Percentiles rank a stretch among this genome's conserved stretches.
Conservation (phyloP, 805 yeast species). For the Candida glaebosa region DNA sequence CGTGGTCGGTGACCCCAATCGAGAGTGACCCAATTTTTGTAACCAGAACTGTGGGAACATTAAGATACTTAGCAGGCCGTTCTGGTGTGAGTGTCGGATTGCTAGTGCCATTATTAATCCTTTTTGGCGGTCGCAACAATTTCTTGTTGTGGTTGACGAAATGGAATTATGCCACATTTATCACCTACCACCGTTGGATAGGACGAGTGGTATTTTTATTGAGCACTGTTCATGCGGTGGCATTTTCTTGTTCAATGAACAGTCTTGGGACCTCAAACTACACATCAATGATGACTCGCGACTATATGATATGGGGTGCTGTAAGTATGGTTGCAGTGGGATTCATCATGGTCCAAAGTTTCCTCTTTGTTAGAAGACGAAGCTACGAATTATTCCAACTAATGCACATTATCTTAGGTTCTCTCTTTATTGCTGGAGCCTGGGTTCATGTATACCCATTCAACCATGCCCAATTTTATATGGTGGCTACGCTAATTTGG, state of each 20-base stretch:
- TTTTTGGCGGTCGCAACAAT: slow-evolving; percentile 60
- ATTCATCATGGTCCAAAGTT: slow-evolving; percentile 42
- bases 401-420: slow-evolving; percentile 56
- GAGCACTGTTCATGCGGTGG: slow-evolving; percentile 26
- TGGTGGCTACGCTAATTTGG: slow-evolving; percentile 66
- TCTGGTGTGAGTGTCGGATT: slow-evolving; percentile 46
- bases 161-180: slow-evolving; percentile 32
- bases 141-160: slow-evolving; percentile 36
- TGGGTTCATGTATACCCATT: slow-evolving; percentile 47
- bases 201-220: slow-evolving; percentile 20
- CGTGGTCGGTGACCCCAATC: slow-evolving; percentile 17
- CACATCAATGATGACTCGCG: slow-evolving; percentile 4
- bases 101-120: slow-evolving; percentile 48
- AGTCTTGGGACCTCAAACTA: slow-evolving; percentile 12
- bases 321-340: slow-evolving; percentile 33
- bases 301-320: slow-evolving; percentile 22
- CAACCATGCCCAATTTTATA: slow-evolving; percentile 35
- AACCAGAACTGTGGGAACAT: slow-evolving; percentile 15
- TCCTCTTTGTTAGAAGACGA: slow-evolving; percentile 41
- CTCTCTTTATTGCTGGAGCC: slow-evolving; percentile 44
- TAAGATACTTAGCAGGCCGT: slow-evolving; percentile 45
- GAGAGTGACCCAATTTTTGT: slow-evolving; percentile 12
- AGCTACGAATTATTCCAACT: slow-evolving; percentile 53
- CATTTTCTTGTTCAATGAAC: slow-evolving; percentile 8
- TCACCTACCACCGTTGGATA: slow-evolving; percentile 27